A percentile compares a stretch with the other conserved stretches of the same genome.
Conservation (phyloP, 129 eudicot species). For the Heracleum sosnowskyi region DNA sequence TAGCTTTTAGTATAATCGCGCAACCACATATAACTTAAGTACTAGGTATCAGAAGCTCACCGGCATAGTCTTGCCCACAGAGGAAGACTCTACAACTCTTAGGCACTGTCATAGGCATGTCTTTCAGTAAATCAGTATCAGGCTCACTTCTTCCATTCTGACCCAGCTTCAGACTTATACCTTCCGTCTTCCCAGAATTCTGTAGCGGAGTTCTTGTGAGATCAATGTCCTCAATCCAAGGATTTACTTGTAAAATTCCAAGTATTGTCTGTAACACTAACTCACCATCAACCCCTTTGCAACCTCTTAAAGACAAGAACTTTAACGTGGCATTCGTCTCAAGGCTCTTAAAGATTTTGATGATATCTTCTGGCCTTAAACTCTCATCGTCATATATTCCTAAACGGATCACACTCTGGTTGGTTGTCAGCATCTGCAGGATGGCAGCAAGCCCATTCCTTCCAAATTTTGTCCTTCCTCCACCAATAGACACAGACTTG, state of each 20-base stretch:
- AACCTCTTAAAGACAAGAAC: constrained; percentile 68
- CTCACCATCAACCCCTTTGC: constrained; percentile 90
- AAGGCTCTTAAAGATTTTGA: constrained; percentile 51
- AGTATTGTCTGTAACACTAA: constrained; percentile 47
- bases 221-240: constrained; percentile 88
- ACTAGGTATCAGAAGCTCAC: constrained; percentile 24
- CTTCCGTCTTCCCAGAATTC: constrained; percentile 61
- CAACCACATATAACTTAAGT: not conserved
- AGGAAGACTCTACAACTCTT: constrained; percentile 73
- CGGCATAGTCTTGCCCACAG: constrained; percentile 85
- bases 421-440: constrained; percentile 58
- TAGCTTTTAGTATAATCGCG: not conserved
- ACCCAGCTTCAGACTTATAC: constrained; percentile 46
- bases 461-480: constrained; percentile 56
- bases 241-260: constrained; percentile 68
- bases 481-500: constrained; percentile 65
- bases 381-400: constrained; percentile 71
- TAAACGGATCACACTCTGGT: constrained; percentile 51
- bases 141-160: constrained; percentile 54
- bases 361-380: constrained; percentile 48
- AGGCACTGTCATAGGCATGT: constrained; percentile 71
- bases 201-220: constrained; percentile 77
- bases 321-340: constrained; percentile 60
- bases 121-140: constrained; percentile 65
- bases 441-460: constrained; percentile 64